Evolutionary conservation across 78 protist genomes (phyloP).

Genomic region (Dictyostelium brefeldianum): DNA sequence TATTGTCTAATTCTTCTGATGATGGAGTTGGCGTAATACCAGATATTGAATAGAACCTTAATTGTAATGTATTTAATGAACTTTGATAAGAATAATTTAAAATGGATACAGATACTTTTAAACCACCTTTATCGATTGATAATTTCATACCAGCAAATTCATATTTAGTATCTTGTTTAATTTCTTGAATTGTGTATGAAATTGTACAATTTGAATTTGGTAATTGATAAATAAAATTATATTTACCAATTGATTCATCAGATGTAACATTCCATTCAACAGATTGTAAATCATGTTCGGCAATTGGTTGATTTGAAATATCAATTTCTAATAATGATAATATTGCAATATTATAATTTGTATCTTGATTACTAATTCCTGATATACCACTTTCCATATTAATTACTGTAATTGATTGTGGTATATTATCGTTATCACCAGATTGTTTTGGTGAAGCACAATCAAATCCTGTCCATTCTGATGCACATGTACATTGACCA

Average conservation of each 20-base stretch:
- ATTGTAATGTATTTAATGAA: conserved; percentile 19
- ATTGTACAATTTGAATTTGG: neutral
- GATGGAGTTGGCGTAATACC: neutral
- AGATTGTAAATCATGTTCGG: no score
- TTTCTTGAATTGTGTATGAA: neutral
- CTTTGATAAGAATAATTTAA: neutral
- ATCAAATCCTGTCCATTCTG: neutral
- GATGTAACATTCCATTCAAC: neutral
- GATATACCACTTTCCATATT: neutral
- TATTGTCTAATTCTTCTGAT: neutral
- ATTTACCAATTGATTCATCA: neutral
- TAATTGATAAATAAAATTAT: neutral
- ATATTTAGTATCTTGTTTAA: neutral
- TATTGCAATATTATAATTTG: neutral
- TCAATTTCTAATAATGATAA: neutral
- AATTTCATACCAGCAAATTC: conserved; percentile 27
- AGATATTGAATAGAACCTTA: conserved; percentile 8
- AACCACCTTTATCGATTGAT: neutral
- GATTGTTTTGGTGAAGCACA: neutral
- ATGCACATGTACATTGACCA: neutral
- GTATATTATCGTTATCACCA: neutral
- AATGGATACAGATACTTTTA: conserved; percentile 17
- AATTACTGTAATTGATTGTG: neutral
- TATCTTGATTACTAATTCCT: neutral
- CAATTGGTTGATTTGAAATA: neutral